These are phyloP conservation scores for Cephalotrichum gorgonifer DNA, from an alignment of 2,329 filamentous ascomycete species.

Conservation along the genomic window DNA sequence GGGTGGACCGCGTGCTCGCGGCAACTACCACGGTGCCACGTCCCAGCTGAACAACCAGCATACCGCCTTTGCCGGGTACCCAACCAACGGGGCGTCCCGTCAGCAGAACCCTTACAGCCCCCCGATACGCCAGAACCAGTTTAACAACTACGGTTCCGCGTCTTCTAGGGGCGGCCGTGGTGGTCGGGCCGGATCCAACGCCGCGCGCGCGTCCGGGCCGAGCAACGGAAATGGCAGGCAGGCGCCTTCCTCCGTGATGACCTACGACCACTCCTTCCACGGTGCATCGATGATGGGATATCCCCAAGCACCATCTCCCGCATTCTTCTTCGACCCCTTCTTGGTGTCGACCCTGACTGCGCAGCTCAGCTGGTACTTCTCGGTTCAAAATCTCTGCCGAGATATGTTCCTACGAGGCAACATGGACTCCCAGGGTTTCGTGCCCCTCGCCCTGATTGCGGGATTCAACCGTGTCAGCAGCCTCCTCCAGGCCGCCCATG, in stretches of 20 bases:
- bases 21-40: slow-evolving; percentile 25
- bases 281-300: slow-evolving; percentile 24
- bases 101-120: slow-evolving; percentile 32
- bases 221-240: slow-evolving; percentile 12
- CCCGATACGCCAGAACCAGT: slow-evolving; percentile 28
- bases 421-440: slow-evolving; percentile 94
- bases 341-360: slow-evolving; percentile 29
- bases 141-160: slow-evolving; percentile 22
- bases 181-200: slow-evolving; percentile 15
- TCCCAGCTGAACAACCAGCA: slow-evolving; percentile 22
- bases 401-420: slow-evolving; percentile 78
- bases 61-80: slow-evolving; percentile 23
- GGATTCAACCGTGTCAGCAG: slow-evolving; percentile 78
- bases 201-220: slow-evolving; percentile 9
- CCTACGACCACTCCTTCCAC: slow-evolving; percentile 8
- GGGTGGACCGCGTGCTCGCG: slow-evolving; percentile 34
- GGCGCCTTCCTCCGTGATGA: slow-evolving; percentile 17
- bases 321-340: slow-evolving; percentile 10
- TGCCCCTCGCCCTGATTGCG: slow-evolving; percentile 67
- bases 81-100: slow-evolving; percentile 17
- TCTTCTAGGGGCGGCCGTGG: slow-evolving; percentile 23
- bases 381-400: slow-evolving; percentile 88
- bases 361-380: slow-evolving; percentile 89
- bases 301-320: slow-evolving; percentile 1
- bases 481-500: slow-evolving; percentile 29